Evolutionary conservation across 1,284 basidiomycete species (phyloP), one percentile per base, ranked within the genome.

Genomic region (Ceratobasidium sp.): DNA sequence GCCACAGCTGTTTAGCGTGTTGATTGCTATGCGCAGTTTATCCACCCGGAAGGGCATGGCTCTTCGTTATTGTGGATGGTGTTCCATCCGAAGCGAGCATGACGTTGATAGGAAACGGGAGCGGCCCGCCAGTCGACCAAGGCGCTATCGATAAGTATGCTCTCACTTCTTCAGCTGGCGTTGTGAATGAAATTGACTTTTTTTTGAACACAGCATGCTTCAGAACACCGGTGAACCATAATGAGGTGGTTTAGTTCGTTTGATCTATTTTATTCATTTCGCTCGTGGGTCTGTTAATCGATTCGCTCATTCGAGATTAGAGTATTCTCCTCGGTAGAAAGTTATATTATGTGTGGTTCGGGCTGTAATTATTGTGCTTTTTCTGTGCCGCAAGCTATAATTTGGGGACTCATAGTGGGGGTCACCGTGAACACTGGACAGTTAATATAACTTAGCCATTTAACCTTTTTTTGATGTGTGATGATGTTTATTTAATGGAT

Each of bases 31-130:
- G 10, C n/a, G 18, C 42, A 77, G 73, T 86, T 42, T 82, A 86
- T 44, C 83, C 83, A 69, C 81, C 85, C 85, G 83, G 90, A 84
- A 86, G 83, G 84, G 82, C 88, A 81, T 80, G 84, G 81, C 81
- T 87, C 60, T 87, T 83, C 78, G 80, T 86, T 28, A 82, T 85
- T 53, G 85, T 90, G 40, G 87, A 89, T 79, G 89, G 88, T 44
- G 87, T 90, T 3, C 87, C 88, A 3, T 88, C 87, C 70, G 80
- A 83, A 26, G 89, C 88, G 18, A 84, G 83, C 60, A 85, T 86
- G 80, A 83, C 89, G 10, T 86, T 89, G 83, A 82, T 90, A 70
- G 89, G 89, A n/a, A 85, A 82, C 77, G 87, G 87, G 5, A 60
- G 26, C 2, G 75, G 80, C 5, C 82, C 82, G 20, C 81, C 80